Conservation (phyloP, 768 basidiomycete genomes). For the Gloeopeniophorella convolvens region DNA sequence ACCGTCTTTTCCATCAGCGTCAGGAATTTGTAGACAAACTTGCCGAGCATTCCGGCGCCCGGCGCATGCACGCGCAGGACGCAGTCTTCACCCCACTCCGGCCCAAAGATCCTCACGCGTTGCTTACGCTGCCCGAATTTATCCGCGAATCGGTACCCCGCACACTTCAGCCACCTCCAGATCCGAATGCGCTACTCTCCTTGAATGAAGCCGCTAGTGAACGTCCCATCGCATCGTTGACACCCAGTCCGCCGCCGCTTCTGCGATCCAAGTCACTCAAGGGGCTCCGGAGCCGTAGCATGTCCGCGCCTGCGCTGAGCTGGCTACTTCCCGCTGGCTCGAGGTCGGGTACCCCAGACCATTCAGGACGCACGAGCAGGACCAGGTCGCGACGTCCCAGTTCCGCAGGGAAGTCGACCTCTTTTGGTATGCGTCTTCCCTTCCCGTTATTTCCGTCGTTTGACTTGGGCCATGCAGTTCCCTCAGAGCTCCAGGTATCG, state of each 20-base stretch:
- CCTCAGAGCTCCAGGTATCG: slow-evolving; percentile 32
- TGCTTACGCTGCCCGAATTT: slow-evolving; percentile 49
- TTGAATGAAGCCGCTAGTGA: slow-evolving; percentile 40
- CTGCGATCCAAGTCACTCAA: slow-evolving; percentile 29
- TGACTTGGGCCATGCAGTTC: background rate
- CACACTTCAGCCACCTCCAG: slow-evolving; percentile 7
- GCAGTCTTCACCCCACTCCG: slow-evolving; percentile 41
- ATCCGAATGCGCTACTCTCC: slow-evolving; percentile 20
- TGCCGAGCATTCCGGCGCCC: slow-evolving; percentile 59
- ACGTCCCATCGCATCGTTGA: slow-evolving; percentile 24
- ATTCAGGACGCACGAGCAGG: slow-evolving; percentile 18
- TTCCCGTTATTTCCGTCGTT: background rate
- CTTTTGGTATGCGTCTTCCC: slow-evolving; percentile 22
- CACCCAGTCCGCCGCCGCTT: slow-evolving; percentile 27
- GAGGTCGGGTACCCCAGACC: slow-evolving; percentile 18
- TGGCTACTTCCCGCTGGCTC: slow-evolving; percentile 26
- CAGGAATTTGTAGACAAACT: slow-evolving; percentile 73
- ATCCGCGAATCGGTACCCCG: slow-evolving; percentile 19
- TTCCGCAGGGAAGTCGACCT: slow-evolving; percentile 25
- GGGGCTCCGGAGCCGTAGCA: slow-evolving; percentile 29
- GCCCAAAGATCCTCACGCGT: slow-evolving; percentile 34
- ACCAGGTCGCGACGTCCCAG: slow-evolving; percentile 23
- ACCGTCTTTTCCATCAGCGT: slow-evolving; percentile 38
- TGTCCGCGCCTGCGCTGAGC: slow-evolving; percentile 31
- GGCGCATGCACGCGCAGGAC: slow-evolving; percentile 77